Conservation (phyloP, 805 yeast species). For the Monosporozyma yasuniensis region DNA sequence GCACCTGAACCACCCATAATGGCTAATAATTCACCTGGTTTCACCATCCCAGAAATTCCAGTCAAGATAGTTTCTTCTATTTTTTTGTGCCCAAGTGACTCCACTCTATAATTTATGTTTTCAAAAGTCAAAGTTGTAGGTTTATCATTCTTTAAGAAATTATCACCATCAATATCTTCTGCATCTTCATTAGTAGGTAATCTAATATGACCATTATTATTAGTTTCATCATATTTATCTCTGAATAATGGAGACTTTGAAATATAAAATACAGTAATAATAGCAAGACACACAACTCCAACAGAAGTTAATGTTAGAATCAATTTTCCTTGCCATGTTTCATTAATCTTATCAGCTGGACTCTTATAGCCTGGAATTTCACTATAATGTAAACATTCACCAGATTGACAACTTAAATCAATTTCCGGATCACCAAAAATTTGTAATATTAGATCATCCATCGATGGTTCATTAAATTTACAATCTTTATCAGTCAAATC, state of each 20-base stretch:
- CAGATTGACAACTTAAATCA: conserved; percentile 68
- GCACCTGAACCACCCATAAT: conserved; percentile 99
- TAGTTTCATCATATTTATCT: conserved; percentile 1
- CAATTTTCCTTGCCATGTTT: conserved; percentile 34
- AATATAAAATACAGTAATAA: conserved; percentile 37
- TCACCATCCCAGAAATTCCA: conserved; percentile 62
- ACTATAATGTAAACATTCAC: conserved; percentile 88
- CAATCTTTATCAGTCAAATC: conserved; percentile 55
- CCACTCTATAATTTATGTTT: conserved; percentile 45
- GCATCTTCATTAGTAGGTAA: conserved; percentile 15
- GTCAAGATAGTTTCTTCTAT: conserved; percentile 40
- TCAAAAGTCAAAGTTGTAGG: conserved; percentile 75
- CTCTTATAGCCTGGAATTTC: conserved; percentile 83
- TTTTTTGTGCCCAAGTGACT: conserved; percentile 7
- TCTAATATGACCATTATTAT: conserved; percentile 13
- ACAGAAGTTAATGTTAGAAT: conserved; percentile 34
- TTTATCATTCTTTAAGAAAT: conserved; percentile 39
- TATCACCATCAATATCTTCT: conserved; percentile 25
- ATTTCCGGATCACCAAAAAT: conserved; percentile 95
- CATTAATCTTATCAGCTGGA: conserved; percentile 39
- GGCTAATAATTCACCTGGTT: conserved; percentile 85
- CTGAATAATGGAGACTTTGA: conserved; percentile 54
- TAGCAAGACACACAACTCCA: conserved; percentile 28
- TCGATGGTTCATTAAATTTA: conserved; percentile 84
- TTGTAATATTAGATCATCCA: conserved; percentile 82